These are phyloP conservation scores for Alternaria metachromatica DNA, from an alignment of 2,329 filamentous ascomycete genomes.

Conservation along the genomic window DNA sequence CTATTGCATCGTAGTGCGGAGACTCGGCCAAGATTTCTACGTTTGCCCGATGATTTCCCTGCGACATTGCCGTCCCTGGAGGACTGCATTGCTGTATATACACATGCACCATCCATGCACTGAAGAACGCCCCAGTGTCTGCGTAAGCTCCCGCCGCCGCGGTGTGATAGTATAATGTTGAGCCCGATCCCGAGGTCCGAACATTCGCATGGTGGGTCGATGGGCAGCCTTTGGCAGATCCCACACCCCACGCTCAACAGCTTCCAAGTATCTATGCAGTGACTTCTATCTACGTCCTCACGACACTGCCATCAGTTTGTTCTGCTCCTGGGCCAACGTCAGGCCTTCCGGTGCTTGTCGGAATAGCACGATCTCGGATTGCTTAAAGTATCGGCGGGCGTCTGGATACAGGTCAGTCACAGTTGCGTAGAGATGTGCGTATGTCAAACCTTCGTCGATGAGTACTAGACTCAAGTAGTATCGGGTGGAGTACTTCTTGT, in stretches of 20 bases:
- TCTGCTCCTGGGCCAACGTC: constrained; percentile 57
- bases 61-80: background rate
- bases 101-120: background rate
- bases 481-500: constrained; percentile 98
- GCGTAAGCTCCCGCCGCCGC: background rate
- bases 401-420: constrained; percentile 63
- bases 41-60: background rate
- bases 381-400: constrained; percentile 97
- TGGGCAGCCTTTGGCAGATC: background rate
- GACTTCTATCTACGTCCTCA: constrained; percentile 20
- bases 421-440: background rate
- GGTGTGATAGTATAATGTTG: background rate
- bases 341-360: constrained; percentile 70
- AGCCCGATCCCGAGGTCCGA: background rate
- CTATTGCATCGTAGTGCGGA: constrained; percentile 2
- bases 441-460: constrained; percentile 80
- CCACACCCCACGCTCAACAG: background rate
- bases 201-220: background rate
- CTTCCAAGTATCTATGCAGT: background rate
- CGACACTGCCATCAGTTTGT: constrained; percentile 50
- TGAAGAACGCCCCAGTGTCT: background rate
- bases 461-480: constrained; percentile 97
- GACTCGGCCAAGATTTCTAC: constrained; percentile 1
- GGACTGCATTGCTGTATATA: background rate
- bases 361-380: constrained; percentile 97